These are phyloP conservation scores for Plantago major DNA, from an alignment of 257 asterid species.

Conservation along the genomic window DNA sequence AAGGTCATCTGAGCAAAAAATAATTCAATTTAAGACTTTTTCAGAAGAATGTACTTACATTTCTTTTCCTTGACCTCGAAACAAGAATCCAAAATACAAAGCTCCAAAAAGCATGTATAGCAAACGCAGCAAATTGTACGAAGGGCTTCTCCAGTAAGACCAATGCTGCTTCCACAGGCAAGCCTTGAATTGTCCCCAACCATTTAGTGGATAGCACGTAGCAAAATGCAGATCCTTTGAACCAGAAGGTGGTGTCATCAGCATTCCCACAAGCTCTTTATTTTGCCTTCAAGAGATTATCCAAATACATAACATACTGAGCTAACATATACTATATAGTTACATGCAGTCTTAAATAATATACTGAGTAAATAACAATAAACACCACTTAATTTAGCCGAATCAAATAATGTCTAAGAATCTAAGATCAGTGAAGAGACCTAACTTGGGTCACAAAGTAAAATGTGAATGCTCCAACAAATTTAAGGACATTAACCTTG, in stretches of 20 bases:
- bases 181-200: constrained; percentile 31
- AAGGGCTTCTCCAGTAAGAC: constrained; percentile 55
- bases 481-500: no score
- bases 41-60: constrained; percentile 24
- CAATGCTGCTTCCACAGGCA: constrained; percentile 47
- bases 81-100: constrained; percentile 27
- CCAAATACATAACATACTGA: not conserved
- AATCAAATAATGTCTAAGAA: no score
- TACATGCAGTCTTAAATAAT: not conserved
- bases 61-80: constrained; percentile 36
- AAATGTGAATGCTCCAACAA: no score
- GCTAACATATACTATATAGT: not conserved
- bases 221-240: constrained; percentile 35
- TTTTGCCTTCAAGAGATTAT: constrained; percentile 24
- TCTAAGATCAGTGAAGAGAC: no score
- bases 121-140: constrained; percentile 30
- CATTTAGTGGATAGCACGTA: constrained; percentile 32
- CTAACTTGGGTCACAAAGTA: no score
- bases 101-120: constrained; percentile 27
- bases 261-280: constrained; percentile 29
- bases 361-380: no score
- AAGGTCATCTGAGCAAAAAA: not conserved
- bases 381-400: no score
- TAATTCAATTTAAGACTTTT: not conserved
- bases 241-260: constrained; percentile 32